Conservation (phyloP, 2,329 filamentous ascomycete species). For the Aspergillus texensis region DNA sequence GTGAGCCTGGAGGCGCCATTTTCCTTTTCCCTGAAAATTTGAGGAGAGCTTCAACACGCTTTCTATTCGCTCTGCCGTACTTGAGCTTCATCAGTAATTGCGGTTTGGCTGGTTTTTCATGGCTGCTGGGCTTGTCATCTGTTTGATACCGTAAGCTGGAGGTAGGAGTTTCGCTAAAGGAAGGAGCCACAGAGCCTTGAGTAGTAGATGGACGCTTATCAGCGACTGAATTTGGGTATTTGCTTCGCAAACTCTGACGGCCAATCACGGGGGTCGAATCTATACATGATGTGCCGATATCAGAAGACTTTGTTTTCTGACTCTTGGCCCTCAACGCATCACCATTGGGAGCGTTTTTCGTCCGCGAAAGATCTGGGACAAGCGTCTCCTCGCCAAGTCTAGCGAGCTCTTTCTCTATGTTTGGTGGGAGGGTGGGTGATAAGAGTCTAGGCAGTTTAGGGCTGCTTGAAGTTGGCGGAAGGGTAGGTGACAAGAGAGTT, state of each 20-base stretch:
- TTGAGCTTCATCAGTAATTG: conserved; percentile 53
- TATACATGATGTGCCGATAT: conserved; percentile 18
- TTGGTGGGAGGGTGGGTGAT: conserved; percentile 61
- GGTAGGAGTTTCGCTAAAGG: conserved; percentile 14
- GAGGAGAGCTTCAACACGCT: conserved; percentile 50
- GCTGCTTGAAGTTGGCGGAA: conserved; percentile 45
- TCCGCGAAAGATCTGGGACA: conserved; percentile 18
- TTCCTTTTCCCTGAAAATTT: conserved; percentile 47
- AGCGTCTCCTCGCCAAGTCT: conserved; percentile 42
- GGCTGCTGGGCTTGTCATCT: conserved; percentile 11
- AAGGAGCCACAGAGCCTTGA: conserved; percentile 12
- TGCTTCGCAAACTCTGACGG: conserved; percentile 16
- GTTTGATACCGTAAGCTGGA: conserved; percentile 6
- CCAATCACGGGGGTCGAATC: conserved; percentile 20
- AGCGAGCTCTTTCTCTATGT: conserved; percentile 56
- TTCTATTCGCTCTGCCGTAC: conserved; percentile 54
- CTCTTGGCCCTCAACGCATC: conserved; percentile 23
- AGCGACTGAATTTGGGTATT: conserved; percentile 10
- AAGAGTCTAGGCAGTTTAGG: conserved; percentile 54
- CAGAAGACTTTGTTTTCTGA: conserved; percentile 20
- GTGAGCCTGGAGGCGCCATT: conserved; percentile 26
- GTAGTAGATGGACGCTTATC: conserved; percentile 16
- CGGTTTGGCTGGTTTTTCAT: conserved; percentile 19
- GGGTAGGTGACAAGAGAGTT: conserved; percentile 41
- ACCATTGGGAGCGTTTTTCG: conserved; percentile 21